Base-by-base conservation (phyloP, 495 filamentous ascomycete genomes). In the Aspergillus nidulans region DNA sequence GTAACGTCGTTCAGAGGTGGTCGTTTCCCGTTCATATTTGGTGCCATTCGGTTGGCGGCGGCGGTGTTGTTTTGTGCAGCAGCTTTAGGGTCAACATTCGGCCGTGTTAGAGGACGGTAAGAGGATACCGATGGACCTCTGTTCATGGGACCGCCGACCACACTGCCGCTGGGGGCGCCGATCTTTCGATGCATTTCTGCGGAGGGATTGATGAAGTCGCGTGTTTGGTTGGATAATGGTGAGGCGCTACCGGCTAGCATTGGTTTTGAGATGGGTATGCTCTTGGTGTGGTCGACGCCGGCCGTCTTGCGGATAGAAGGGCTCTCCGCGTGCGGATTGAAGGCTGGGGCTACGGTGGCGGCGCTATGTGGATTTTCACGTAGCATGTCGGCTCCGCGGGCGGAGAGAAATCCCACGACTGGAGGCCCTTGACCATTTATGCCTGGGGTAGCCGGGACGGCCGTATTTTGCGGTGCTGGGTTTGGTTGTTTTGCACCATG, bases 251-350 rank as follows among this genome's bases (percentile, higher is more conserved):
- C 46, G 10, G 63, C 40, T 9, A 73, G 44, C 69, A 63, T 76
- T n/a, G 69, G 69, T 53, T 62, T 80, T 3, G 72, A 75, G 0
- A 95, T 74, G 0, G 89, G 86, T 32, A 83, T 81, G 24, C 82
- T 87, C 50, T 82, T 86, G 23, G 73, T 83, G 60, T 94, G 89
- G 58, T 96, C 90, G 43, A 97, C 79, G n/a, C 91, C 91, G 0
- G 87, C 85, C 3, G 92, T 96, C 63, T 92, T 91, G 26, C 89
- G 85, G 55, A 96, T 92, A 0, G 89, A 91, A 0, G 91, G 89
- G 56, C 87, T 91, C 59, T 95, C 90, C 4, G 84, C 78, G 52
- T 86, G 82, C 3, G 90, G 90, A 63, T 97, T 89, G 69, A 96
- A 97, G 45, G 81, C 79, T 7, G 78, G 78, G 15, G 82, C 75